These are phyloP conservation scores for Aspergillus clavatus DNA, from an alignment of 2,329 filamentous ascomycete genomes.

Conservation along the genomic window DNA sequence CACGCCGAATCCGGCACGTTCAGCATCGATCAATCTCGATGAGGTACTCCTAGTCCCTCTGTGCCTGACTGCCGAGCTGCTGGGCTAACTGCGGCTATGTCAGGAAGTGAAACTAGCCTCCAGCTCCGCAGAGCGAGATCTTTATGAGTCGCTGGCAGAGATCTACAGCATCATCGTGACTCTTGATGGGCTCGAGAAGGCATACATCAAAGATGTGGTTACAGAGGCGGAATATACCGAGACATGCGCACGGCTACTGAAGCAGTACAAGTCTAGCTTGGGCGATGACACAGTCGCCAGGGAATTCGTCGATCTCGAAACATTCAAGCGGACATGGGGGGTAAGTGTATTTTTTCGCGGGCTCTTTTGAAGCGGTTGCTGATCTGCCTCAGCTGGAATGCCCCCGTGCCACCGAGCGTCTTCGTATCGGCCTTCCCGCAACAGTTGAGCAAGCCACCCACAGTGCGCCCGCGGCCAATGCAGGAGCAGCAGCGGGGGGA, in stretches of 20 bases:
- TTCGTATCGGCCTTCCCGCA: conserved; percentile 87
- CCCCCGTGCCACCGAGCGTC: conserved; percentile 84
- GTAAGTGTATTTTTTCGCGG: conserved; percentile 49
- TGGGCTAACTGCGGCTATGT: conserved; percentile 15
- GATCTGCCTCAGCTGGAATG: conserved; percentile 69
- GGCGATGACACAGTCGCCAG: conserved; percentile 85
- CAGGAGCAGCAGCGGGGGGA: conserved; percentile 24
- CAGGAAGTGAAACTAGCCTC: conserved; percentile 91
- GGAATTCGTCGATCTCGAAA: conserved; percentile 81
- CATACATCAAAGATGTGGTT: conserved; percentile 92
- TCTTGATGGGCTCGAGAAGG: conserved; percentile 90
- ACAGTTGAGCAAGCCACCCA: conserved; percentile 62
- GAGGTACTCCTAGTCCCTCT: conserved; percentile 54
- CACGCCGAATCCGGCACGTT: conserved; percentile 75
- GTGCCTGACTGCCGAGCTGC: conserved; percentile 11
- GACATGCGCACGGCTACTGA: conserved; percentile 86
- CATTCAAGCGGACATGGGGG: conserved; percentile 88
- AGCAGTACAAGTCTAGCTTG: conserved; percentile 94
- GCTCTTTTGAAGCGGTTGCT: conserved; percentile 3
- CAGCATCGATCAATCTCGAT: conserved; percentile 88
- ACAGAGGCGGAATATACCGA: conserved; percentile 91
- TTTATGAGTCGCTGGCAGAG: conserved; percentile 93
- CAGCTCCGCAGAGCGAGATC: conserved; percentile 80
- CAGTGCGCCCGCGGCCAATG: conserved; percentile 43
- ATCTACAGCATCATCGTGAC: conserved; percentile 97